Percentiles rank a stretch among this genome's conserved stretches.
These are phyloP conservation scores for Ceratocystis eucalypticola DNA, from an alignment of 2,329 filamentous ascomycete genomes.

Conservation along the genomic window DNA sequence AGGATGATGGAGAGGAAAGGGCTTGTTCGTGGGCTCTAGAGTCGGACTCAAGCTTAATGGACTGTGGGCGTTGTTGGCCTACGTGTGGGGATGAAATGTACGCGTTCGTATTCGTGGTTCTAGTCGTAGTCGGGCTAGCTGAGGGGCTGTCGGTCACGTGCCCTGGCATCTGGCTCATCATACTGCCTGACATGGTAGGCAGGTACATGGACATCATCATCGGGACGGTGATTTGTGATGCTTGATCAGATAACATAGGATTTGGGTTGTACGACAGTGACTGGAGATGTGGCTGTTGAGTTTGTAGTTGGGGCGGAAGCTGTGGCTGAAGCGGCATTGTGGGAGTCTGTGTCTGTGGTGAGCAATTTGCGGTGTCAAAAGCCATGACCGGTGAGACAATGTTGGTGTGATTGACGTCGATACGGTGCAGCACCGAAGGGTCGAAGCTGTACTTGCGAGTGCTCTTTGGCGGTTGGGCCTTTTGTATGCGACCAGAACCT, in stretches of 20 bases:
- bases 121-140: not conserved
- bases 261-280: not conserved
- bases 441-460: conserved; percentile 39
- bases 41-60: conserved; percentile 12
- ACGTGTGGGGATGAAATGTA: conserved; percentile 21
- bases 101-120: conserved; percentile 7
- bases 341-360: conserved; percentile 14
- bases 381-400: conserved; percentile 26
- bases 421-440: conserved; percentile 35
- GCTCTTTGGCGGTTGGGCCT: conserved; percentile 28
- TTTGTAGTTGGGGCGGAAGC: conserved; percentile 21
- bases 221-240: conserved; percentile 17
- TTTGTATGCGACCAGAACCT: conserved; percentile 34
- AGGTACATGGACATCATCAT: conserved; percentile 16
- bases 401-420: conserved; percentile 41
- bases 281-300: conserved; percentile 18
- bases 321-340: conserved; percentile 22
- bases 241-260: not conserved
- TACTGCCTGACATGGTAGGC: conserved; percentile 8
- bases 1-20: not conserved
- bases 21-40: conserved; percentile 3
- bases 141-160: conserved; percentile 6
- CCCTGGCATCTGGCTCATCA: conserved; percentile 12
- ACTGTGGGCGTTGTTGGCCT: conserved; percentile 18
- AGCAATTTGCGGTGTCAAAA: conserved; percentile 22